A percentile compares a stretch with the other conserved stretches of the same genome.
Conservation (phyloP, 2,329 filamentous ascomycete species). For the Aspergillus tamarii region DNA sequence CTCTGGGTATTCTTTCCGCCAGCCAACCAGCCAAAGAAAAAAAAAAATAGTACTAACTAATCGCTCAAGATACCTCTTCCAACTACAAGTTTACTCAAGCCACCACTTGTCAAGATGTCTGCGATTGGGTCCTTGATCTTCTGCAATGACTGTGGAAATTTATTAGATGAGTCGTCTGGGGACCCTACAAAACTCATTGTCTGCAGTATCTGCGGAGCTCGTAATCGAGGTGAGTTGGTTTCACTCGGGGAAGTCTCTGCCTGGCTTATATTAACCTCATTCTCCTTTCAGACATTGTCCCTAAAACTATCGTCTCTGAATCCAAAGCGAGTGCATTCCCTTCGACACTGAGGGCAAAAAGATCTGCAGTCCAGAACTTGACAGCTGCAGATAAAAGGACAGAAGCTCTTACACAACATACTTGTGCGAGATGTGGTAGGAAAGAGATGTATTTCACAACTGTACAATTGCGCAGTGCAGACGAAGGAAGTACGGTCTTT, state of each 20-base stretch:
- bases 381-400: constrained; percentile 76
- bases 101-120: constrained; percentile 62
- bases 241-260: neutral
- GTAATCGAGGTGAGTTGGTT: constrained; percentile 71
- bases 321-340: constrained; percentile 93
- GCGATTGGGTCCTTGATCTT: constrained; percentile 90
- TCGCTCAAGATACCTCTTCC: neutral
- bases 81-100: constrained; percentile 1
- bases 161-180: constrained; percentile 79
- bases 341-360: constrained; percentile 82
- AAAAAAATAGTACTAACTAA: constrained; percentile 11
- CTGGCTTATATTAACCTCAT: constrained; percentile 20
- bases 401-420: constrained; percentile 68
- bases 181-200: constrained; percentile 73
- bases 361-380: constrained; percentile 81
- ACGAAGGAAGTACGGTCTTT: constrained; percentile 93
- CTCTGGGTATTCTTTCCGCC: constrained; percentile 24
- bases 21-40: constrained; percentile 24
- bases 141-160: constrained; percentile 88
- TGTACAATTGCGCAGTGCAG: constrained; percentile 84
- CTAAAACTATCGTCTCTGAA: constrained; percentile 75
- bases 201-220: constrained; percentile 84
- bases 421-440: constrained; percentile 78
- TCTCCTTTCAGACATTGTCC: constrained; percentile 64
- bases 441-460: constrained; percentile 83